Evolutionary conservation across 1,284 basidiomycete genomes (phyloP).

Genomic region (Cutaneotrichosporon dermatis): DNA sequence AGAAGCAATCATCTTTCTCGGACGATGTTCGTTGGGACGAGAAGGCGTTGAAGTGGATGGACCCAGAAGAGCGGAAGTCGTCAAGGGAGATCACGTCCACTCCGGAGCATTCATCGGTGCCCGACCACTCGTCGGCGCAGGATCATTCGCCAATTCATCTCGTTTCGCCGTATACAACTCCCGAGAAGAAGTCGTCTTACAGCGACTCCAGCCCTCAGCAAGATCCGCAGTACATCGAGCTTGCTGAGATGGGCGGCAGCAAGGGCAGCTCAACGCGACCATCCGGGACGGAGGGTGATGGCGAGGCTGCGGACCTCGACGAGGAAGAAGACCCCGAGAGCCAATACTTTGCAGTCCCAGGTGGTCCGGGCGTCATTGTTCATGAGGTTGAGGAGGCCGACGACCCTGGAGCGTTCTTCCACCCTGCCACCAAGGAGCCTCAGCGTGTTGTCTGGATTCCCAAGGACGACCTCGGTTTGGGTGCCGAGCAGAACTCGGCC

Average conservation of each 20-base stretch:
- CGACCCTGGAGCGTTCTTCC: constrained; percentile 59
- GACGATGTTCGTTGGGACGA: not conserved
- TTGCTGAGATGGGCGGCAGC: constrained; percentile 5
- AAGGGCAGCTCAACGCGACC: not conserved
- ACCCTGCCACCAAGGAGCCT: constrained; percentile 69
- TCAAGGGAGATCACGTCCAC: not conserved
- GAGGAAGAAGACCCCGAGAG: constrained; percentile 17
- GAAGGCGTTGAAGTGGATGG: not conserved
- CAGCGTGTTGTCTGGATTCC: constrained; percentile 80
- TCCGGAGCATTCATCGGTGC: not conserved
- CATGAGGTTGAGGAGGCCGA: constrained; percentile 20
- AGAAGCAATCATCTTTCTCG: not conserved
- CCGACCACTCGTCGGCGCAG: not conserved
- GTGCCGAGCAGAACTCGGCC: constrained; percentile 59
- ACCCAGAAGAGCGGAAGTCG: not conserved
- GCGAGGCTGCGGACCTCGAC: not conserved
- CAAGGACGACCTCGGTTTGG: constrained; percentile 62
- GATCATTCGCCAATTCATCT: no score
- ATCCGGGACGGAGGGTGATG: no score
- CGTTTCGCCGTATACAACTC: not conserved
- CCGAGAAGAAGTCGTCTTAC: constrained; percentile 16
- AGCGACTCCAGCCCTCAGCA: constrained; percentile 8
- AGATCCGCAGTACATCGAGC: constrained; percentile 1
- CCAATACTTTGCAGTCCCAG: constrained; percentile 41
- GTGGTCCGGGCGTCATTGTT: constrained; percentile 37